phyloP scores from a whole-genome alignment of 768 basidiomycete species.

The Pulveroboletus ravenelii region DNA sequence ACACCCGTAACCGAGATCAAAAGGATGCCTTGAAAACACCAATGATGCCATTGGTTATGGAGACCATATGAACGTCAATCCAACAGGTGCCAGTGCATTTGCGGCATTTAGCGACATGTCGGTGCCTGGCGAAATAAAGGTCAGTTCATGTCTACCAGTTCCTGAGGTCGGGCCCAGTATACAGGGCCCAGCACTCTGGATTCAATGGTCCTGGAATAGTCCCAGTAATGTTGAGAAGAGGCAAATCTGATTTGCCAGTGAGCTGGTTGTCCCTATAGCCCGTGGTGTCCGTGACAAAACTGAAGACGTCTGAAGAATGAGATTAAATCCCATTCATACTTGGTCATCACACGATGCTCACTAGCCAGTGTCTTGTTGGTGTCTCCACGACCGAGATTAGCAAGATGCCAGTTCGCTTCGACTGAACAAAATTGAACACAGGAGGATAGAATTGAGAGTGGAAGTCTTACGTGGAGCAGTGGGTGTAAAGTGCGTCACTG shows the following conservation, averaged over 20 bases:
- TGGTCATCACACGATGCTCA: too few species aligned
- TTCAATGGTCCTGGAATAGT: constrained; percentile 43
- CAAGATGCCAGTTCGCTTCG: constrained; percentile 58
- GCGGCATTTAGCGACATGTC: too few species aligned
- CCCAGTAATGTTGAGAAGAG: constrained; percentile 40
- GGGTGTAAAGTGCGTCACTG: constrained; percentile 54
- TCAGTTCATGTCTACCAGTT: constrained; percentile 37
- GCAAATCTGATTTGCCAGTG: constrained; percentile 23
- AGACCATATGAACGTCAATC: too few species aligned
- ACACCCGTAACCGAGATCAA: too few species aligned
- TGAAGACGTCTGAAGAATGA: constrained; percentile 42
- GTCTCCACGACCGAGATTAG: constrained; percentile 56
- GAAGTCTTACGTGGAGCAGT: constrained; percentile 45
- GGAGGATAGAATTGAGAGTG: neutral
- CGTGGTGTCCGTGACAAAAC: constrained; percentile 43
- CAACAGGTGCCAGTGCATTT: too few species aligned
- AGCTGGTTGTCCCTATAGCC: constrained; percentile 39
- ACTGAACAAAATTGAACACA: constrained; percentile 24
- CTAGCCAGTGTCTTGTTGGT: constrained; percentile 40
- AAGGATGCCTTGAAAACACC: too few species aligned
- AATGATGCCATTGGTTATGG: too few species aligned
- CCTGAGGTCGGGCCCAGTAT: constrained; percentile 40
- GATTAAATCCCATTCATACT: neutral
- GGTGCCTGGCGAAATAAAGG: constrained; percentile 35
- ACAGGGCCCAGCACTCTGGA: constrained; percentile 39